A percentile compares a stretch with the other conserved stretches of the same genome.
Evolutionary conservation across 768 basidiomycete species (phyloP).

Genomic region (Melanogaster broomeanus): DNA sequence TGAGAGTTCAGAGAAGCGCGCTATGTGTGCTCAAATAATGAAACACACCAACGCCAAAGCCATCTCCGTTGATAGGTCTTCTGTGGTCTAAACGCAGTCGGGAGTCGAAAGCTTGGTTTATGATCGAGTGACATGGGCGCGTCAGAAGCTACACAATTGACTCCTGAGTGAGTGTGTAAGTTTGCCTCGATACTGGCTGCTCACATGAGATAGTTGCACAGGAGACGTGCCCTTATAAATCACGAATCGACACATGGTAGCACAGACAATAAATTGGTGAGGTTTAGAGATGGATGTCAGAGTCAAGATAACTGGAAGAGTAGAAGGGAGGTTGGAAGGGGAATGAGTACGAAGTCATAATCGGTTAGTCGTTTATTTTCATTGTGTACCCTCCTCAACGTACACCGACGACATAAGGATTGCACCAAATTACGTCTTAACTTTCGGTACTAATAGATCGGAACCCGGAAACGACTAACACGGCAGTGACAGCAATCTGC

Average conservation of each 20-base stretch:
- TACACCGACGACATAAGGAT: conserved; percentile 10
- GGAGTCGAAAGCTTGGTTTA: conserved; percentile 96
- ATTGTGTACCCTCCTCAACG: not conserved
- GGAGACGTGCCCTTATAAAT: conserved; percentile 96
- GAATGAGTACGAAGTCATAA: not conserved
- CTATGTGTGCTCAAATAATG: not conserved
- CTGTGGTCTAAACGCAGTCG: conserved; percentile 79
- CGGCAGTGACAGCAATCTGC: not conserved
- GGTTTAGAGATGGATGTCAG: not conserved
- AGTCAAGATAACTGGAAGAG: not conserved
- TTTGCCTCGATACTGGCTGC: conserved; percentile 13
- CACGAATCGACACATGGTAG: conserved; percentile 81
- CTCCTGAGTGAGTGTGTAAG: conserved; percentile 1
- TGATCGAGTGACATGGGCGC: conserved; percentile 92
- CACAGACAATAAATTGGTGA: not conserved
- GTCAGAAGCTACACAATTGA: conserved; percentile 68
- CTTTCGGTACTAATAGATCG: too few relatives aligned
- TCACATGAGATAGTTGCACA: conserved; percentile 85
- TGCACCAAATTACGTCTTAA: conserved; percentile 24
- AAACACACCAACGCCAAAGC: conserved; percentile 87
- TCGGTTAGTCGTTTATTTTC: not conserved
- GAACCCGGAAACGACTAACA: conserved; percentile 1
- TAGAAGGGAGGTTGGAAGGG: too few relatives aligned
- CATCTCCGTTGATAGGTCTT: conserved; percentile 92
- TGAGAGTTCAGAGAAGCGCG: not conserved